Conservation (phyloP, 2,329 filamentous ascomycete species). For the Hypoxylon sp. region DNA sequence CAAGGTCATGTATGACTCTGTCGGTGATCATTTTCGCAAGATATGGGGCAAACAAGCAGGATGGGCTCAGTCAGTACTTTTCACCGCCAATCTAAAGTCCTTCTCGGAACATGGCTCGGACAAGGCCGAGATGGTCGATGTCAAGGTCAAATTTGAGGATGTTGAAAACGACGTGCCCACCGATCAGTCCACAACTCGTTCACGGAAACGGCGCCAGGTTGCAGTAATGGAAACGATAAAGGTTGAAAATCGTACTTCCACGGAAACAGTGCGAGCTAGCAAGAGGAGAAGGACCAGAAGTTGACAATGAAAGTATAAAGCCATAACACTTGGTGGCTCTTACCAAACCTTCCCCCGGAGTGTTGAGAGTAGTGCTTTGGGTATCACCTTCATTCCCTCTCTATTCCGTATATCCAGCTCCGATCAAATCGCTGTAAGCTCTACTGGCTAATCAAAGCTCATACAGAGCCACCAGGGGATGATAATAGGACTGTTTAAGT, state of each 20-base stretch:
- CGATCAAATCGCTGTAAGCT: background rate
- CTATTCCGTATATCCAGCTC: background rate
- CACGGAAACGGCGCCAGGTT: conserved; percentile 48
- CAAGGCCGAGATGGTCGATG: conserved; percentile 45
- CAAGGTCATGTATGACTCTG: conserved; percentile 88
- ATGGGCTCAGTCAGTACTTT: conserved; percentile 97
- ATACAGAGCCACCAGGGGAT: no score
- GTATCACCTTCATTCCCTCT: background rate
- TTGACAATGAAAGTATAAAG: conserved; percentile 5
- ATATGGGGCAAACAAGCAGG: conserved; percentile 95
- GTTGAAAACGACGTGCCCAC: conserved; percentile 40
- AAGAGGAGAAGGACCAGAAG: conserved; percentile 44
- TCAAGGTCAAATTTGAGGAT: conserved; percentile 49
- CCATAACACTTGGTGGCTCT: background rate
- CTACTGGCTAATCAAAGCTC: background rate
- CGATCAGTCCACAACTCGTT: conserved; percentile 27
- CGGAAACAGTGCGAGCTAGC: conserved; percentile 21
- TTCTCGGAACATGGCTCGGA: conserved; percentile 78
- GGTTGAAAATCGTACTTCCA: conserved; percentile 36
- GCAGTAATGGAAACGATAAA: conserved; percentile 45
- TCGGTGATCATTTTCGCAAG: conserved; percentile 89
- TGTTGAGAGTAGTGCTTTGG: background rate
- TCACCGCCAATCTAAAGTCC: conserved; percentile 89
- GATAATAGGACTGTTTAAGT: background rate
- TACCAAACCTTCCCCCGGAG: background rate